Conservation (phyloP, 176 grass and related monocot species). For the Avena sativa region DNA sequence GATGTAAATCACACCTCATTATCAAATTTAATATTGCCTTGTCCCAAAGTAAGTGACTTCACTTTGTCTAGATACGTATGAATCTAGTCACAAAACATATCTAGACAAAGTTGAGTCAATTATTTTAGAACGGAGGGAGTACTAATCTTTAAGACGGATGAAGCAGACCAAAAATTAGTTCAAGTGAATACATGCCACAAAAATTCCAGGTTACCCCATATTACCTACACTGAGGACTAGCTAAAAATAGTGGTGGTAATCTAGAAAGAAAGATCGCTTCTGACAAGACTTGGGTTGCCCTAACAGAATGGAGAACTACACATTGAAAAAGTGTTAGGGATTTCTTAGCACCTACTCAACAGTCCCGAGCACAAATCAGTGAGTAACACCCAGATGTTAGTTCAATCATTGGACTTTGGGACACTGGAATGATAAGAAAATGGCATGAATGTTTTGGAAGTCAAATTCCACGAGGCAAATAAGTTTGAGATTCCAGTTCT, state of each 20-base stretch:
- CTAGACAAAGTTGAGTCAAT: too few species aligned
- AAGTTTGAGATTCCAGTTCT: slow-evolving; percentile 10
- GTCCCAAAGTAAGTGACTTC: too few species aligned
- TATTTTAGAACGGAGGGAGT: too few species aligned
- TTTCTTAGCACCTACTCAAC: not conserved
- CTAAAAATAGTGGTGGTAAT: slow-evolving; percentile 8
- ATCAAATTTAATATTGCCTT: not conserved
- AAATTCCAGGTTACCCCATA: not conserved
- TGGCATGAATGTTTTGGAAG: not conserved
- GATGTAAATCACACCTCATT: not conserved
- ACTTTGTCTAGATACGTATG: too few species aligned
- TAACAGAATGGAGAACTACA: not conserved
- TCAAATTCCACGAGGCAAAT: slow-evolving; percentile 26
- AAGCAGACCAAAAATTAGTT: slow-evolving; percentile 6
- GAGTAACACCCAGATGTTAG: not conserved
- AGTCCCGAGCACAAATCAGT: not conserved
- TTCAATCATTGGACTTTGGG: not conserved
- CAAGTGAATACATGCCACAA: not conserved
- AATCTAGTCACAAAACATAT: too few species aligned
- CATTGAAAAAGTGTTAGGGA: not conserved
- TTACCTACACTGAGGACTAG: not conserved
- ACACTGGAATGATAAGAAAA: not conserved
- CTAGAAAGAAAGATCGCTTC: slow-evolving; percentile 16
- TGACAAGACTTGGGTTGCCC: slow-evolving; percentile 8
- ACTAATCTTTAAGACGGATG: not conserved